phyloP scores from a whole-genome alignment of 805 yeast genomes.

The Suhomyces kilbournensis region DNA sequence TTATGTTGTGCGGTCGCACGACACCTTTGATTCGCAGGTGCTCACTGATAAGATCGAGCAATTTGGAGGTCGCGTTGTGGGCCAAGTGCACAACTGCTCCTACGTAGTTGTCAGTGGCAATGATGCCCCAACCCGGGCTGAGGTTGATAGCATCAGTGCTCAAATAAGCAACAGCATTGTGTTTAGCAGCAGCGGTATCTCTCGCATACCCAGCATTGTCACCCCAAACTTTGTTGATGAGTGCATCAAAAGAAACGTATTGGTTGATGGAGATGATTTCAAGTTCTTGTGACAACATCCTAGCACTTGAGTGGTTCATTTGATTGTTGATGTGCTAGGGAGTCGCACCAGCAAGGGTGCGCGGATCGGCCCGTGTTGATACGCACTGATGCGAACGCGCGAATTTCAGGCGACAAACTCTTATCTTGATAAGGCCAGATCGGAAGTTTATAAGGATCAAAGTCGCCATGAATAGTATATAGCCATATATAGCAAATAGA shows the following conservation, averaged over 20 bases:
- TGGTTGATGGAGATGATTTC: conserved; percentile 32
- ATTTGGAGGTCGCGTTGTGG: conserved; percentile 41
- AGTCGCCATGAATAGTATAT: neutral
- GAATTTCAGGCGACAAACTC: neutral
- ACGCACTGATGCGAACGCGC: neutral
- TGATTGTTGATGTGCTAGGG: neutral
- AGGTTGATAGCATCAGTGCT: conserved; percentile 14
- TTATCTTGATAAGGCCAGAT: neutral
- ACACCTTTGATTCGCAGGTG: conserved; percentile 3
- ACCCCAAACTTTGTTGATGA: conserved; percentile 29
- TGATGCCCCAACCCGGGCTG: conserved; percentile 1
- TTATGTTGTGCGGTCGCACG: conserved; percentile 20
- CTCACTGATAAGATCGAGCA: conserved; percentile 31
- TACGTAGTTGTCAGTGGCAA: conserved; percentile 34
- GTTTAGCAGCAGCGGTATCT: conserved; percentile 11
- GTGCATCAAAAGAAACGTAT: conserved; percentile 20
- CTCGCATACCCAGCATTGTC: conserved; percentile 35
- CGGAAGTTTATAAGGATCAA: neutral
- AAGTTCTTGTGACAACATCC: conserved; percentile 8
- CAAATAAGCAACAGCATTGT: conserved; percentile 9
- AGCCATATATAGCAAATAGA: neutral
- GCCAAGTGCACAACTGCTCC: conserved; percentile 26
- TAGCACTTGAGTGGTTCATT: no score
- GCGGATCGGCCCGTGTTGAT: neutral
- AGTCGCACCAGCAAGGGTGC: neutral